phyloP scores from a whole-genome alignment of 225 moss, liverwort and hornwort genomes.

The Lunularia cruciata region DNA sequence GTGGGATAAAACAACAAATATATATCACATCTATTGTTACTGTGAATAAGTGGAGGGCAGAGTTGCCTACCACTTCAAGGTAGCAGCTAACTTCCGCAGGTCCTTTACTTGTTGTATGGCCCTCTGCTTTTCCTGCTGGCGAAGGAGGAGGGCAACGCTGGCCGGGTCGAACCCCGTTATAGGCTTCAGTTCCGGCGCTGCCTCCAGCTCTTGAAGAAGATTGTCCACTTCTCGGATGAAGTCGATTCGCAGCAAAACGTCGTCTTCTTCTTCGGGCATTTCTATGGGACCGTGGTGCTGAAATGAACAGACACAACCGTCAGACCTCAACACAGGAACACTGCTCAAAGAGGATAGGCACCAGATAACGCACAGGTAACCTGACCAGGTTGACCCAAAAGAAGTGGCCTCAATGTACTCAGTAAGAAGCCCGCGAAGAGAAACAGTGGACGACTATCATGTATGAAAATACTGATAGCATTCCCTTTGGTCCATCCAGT shows the following conservation, averaged over 20 bases:
- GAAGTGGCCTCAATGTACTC: no score
- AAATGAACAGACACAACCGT: neutral
- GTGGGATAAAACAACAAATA: no score
- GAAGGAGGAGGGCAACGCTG: constrained; percentile 71
- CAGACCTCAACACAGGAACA: no score
- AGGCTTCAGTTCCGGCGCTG: constrained; percentile 45
- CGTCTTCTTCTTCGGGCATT: constrained; percentile 83
- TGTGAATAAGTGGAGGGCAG: no score
- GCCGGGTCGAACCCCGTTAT: constrained; percentile 63
- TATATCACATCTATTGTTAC: no score
- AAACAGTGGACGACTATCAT: no score
- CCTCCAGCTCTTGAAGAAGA: constrained; percentile 59
- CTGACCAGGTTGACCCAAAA: no score
- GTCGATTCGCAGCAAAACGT: constrained; percentile 69
- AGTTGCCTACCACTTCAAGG: constrained; percentile 60
- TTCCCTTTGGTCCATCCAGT: no score
- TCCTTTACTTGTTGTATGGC: constrained; percentile 81
- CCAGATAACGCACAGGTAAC: no score
- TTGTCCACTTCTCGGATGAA: constrained; percentile 88
- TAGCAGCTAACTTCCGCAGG: constrained; percentile 64
- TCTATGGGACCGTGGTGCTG: constrained; percentile 88
- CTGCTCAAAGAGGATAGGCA: no score
- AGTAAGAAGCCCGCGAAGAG: no score
- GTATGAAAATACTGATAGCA: no score
- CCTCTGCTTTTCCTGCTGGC: constrained; percentile 72